phyloP scores from a whole-genome alignment of 2,329 filamentous ascomycete genomes.

The Juglanconis oblonga region DNA sequence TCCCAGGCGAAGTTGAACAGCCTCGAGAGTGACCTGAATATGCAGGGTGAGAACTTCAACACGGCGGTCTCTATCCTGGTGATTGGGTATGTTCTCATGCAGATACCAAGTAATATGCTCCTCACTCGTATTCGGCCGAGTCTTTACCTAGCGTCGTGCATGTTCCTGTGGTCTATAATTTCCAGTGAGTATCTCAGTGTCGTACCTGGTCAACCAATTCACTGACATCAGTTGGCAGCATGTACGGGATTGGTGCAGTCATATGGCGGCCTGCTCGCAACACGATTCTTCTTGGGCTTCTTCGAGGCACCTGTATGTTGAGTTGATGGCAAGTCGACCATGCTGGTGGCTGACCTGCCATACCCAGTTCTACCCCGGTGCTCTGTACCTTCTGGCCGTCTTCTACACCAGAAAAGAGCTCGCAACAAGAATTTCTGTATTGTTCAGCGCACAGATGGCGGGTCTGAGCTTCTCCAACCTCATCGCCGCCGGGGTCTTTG shows the following conservation, averaged over 20 bases:
- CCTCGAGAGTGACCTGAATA: slow-evolving; percentile 1
- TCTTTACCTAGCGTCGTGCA: slow-evolving; percentile 29
- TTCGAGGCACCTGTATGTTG: slow-evolving; percentile 34
- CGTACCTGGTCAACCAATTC: neutral
- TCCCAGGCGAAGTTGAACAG: slow-evolving; percentile 3
- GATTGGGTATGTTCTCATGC: slow-evolving; percentile 40
- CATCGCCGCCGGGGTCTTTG: slow-evolving; percentile 61
- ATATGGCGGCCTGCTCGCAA: slow-evolving; percentile 39
- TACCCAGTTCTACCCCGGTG: slow-evolving; percentile 28
- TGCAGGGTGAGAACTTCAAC: slow-evolving; percentile 5
- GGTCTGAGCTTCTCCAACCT: slow-evolving; percentile 67
- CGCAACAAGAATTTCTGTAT: slow-evolving; percentile 58
- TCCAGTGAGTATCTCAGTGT: slow-evolving; percentile 24
- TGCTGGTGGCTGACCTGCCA: neutral
- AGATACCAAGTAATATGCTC: slow-evolving; percentile 45
- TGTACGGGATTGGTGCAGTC: slow-evolving; percentile 39
- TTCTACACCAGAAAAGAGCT: slow-evolving; percentile 69
- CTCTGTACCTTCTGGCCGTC: slow-evolving; percentile 51
- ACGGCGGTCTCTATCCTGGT: slow-evolving; percentile 11
- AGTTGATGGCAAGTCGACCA: neutral
- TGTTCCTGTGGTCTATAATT: slow-evolving; percentile 40
- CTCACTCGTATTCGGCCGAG: slow-evolving; percentile 36
- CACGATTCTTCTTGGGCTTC: slow-evolving; percentile 40
- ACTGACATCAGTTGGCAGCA: neutral
- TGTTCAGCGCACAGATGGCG: slow-evolving; percentile 59